Evolutionary conservation across 192 early-diverging fungal species (phyloP), one percentile per base, ranked within the genome.

Genomic region (Allomyces javanicus): DNA sequence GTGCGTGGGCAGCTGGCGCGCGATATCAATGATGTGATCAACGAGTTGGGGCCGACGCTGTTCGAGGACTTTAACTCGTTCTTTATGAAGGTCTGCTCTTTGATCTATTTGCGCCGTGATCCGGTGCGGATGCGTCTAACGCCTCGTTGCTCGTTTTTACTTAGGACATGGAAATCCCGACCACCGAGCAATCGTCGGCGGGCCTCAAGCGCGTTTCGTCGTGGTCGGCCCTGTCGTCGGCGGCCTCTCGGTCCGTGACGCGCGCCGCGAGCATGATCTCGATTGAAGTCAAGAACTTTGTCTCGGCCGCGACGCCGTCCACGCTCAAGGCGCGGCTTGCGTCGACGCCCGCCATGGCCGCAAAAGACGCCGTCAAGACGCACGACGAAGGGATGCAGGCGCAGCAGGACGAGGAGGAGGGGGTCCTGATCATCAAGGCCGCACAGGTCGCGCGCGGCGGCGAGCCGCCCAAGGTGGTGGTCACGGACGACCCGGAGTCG

Each of bases 1-100:
- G 79, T 80, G 27, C 83, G 94, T 24, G 77, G 83, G 26, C 77
- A 88, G 61, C 79, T 97, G 1, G 84, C 89, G 19, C 77, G 78
- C 63, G 80, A 88, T 61, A 85, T 97, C 64, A 90, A 85, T n/a
- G 78, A 81, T 1, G 67, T 90, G 17, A 58, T 58, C 50, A 58
- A 58, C 50, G 12, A 14, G 50, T 21, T 58, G 17, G 50, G 50
- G 17, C 50, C 50, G 17, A 21, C 21, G 50, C 2, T n/a, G 17
- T 58, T 58, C 17, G 17, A 14, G 17, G 50, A 58, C 50, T 58
- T 58, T 58, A 58, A 58, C 50, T n/a, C 12, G 50, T 58, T 58
- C 50, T 58, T 58, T 9, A 21, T 58, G 50, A 40, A 40, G 33
- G 33, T 7, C 3, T 9, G 33, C 33, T 3, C 33, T 40, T 40